Conservation (phyloP, 176 grass and related monocot species). For the Rhipidocladum racemiflorum region DNA sequence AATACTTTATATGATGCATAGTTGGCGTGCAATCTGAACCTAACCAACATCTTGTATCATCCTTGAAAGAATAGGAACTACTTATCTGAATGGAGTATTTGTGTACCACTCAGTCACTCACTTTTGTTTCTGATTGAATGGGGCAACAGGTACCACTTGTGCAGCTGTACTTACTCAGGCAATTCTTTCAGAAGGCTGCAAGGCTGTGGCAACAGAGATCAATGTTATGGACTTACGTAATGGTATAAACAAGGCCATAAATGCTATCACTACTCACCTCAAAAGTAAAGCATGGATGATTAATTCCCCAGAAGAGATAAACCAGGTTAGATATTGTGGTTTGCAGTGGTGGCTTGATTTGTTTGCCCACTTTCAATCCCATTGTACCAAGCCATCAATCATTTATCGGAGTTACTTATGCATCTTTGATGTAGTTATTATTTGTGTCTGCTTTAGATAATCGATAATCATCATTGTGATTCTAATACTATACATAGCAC, state of each 20-base stretch:
- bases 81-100: neutral
- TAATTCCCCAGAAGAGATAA: conserved; percentile 78
- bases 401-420: conserved; percentile 19
- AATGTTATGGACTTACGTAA: conserved; percentile 88
- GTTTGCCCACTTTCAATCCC: neutral
- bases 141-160: conserved; percentile 78
- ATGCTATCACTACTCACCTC: conserved; percentile 62
- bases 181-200: conserved; percentile 87
- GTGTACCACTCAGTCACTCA: conserved; percentile 13
- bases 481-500: neutral
- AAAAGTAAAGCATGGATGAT: conserved; percentile 82
- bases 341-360: neutral
- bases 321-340: conserved; percentile 51
- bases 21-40: neutral
- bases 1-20: neutral
- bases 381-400: neutral
- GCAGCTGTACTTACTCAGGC: conserved; percentile 91
- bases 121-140: conserved; percentile 18
- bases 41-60: neutral
- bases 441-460: neutral
- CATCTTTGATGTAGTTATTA: conserved; percentile 16
- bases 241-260: conserved; percentile 83
- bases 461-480: neutral
- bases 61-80: neutral
- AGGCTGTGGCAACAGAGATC: conserved; percentile 78